Conservation (phyloP, 768 basidiomycete genomes). For the Daedalea quercina region DNA sequence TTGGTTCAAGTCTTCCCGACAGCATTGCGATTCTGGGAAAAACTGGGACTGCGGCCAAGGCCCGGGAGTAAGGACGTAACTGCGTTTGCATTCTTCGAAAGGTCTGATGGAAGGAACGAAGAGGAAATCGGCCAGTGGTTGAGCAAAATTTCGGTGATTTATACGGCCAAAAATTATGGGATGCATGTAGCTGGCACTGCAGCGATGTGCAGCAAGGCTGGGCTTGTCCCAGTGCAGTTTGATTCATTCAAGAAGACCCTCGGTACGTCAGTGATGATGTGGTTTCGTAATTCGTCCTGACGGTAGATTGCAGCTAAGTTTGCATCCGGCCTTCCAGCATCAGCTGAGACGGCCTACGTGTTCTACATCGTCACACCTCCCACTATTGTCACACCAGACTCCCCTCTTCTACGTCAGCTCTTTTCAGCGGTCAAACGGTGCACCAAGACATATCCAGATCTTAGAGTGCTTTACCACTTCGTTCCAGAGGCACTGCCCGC, state of each 20-base stretch:
- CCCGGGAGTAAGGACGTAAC: conserved; percentile 66
- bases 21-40: conserved; percentile 81
- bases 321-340: conserved; percentile 32
- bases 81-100: conserved; percentile 66
- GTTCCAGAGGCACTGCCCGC: conserved; percentile 60
- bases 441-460: conserved; percentile 36
- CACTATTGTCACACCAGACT: conserved; percentile 54
- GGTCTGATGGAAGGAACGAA: conserved; percentile 41
- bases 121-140: conserved; percentile 56
- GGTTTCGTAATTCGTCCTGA: neutral
- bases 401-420: conserved; percentile 61
- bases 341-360: conserved; percentile 35
- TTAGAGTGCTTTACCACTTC: conserved; percentile 62
- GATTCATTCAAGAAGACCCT: conserved; percentile 69
- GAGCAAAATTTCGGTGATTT: conserved; percentile 40
- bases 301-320: conserved; percentile 38
- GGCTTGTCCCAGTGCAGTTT: conserved; percentile 56
- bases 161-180: conserved; percentile 60
- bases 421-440: conserved; percentile 57
- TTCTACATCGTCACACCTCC: conserved; percentile 67
- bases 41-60: conserved; percentile 66
- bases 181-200: conserved; percentile 46
- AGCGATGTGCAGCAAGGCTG: conserved; percentile 39
- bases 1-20: conserved; percentile 65
- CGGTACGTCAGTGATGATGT: conserved; percentile 30